Percentiles rank a stretch among this genome's conserved stretches.
These are phyloP conservation scores for Solanum ossicruentum DNA, from an alignment of 257 asterid species.

Conservation along the genomic window DNA sequence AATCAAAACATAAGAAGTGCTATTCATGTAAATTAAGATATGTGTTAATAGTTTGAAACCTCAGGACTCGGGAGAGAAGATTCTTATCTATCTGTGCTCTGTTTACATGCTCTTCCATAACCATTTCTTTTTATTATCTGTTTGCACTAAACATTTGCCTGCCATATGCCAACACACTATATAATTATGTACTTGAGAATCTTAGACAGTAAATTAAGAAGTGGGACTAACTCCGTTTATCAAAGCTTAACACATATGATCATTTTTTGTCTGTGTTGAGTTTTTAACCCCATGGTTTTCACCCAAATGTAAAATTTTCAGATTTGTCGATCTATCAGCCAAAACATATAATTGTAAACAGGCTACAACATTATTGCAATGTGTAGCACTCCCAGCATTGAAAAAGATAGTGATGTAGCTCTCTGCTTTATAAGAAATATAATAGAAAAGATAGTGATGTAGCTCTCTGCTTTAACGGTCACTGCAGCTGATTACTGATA, in stretches of 20 bases:
- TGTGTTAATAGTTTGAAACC: not conserved
- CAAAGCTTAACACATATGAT: not conserved
- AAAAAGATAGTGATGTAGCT: not conserved
- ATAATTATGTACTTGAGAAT: no score
- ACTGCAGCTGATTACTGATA: not conserved
- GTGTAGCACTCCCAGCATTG: not conserved
- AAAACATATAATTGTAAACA: not conserved
- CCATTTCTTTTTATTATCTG: not conserved
- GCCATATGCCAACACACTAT: no score
- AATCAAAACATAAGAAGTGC: not conserved
- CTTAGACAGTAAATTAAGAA: no score
- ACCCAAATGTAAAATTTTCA: not conserved
- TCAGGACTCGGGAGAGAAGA: not conserved
- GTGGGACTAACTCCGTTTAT: not conserved
- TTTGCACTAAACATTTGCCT: no score
- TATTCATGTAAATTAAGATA: not conserved
- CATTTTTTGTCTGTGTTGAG: not conserved
- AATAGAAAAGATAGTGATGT: not conserved
- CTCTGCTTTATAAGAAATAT: not conserved
- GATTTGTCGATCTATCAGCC: not conserved
- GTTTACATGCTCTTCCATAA: not conserved
- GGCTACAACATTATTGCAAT: not conserved
- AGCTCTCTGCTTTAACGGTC: not conserved
- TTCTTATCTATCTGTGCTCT: no score
- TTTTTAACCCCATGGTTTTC: not conserved